These are phyloP conservation scores for Metschnikowia kunwiensis DNA, from an alignment of 805 yeast genomes.

Conservation along the genomic window DNA sequence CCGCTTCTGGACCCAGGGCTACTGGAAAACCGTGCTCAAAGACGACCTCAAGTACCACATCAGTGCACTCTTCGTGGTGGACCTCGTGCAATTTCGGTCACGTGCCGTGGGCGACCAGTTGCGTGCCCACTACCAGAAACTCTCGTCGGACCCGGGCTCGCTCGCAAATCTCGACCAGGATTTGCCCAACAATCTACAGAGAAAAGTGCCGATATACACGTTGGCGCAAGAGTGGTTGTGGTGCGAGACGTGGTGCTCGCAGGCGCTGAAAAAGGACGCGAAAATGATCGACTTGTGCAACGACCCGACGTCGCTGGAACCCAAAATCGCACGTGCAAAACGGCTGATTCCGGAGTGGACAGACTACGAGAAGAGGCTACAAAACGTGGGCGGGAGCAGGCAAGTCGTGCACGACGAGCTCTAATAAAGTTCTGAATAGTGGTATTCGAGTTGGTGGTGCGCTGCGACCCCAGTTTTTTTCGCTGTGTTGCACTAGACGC, in stretches of 20 bases:
- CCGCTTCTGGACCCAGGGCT: conserved; percentile 91
- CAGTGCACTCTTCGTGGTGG: conserved; percentile 81
- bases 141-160: conserved; percentile 77
- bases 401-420: conserved; percentile 17
- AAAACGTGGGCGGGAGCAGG: conserved; percentile 5
- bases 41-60: conserved; percentile 68
- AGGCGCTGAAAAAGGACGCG: conserved; percentile 56
- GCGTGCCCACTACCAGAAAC: conserved; percentile 78
- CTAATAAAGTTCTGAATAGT: not conserved
- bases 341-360: conserved; percentile 80
- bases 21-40: conserved; percentile 69
- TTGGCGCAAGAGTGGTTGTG: conserved; percentile 84
- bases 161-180: conserved; percentile 88
- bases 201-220: conserved; percentile 61
- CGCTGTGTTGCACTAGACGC: too few relatives aligned
- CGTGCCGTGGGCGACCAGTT: conserved; percentile 73
- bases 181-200: conserved; percentile 83
- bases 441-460: too few relatives aligned
- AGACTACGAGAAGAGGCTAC: conserved; percentile 56
- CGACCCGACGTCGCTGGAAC: conserved; percentile 79
- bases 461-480: too few relatives aligned
- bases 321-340: conserved; percentile 70
- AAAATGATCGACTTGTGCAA: conserved; percentile 82
- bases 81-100: conserved; percentile 62
- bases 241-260: conserved; percentile 93